Base-by-base conservation (phyloP, 371 early-diverging fungal genomes). In the Haplosporangium sp. region DNA sequence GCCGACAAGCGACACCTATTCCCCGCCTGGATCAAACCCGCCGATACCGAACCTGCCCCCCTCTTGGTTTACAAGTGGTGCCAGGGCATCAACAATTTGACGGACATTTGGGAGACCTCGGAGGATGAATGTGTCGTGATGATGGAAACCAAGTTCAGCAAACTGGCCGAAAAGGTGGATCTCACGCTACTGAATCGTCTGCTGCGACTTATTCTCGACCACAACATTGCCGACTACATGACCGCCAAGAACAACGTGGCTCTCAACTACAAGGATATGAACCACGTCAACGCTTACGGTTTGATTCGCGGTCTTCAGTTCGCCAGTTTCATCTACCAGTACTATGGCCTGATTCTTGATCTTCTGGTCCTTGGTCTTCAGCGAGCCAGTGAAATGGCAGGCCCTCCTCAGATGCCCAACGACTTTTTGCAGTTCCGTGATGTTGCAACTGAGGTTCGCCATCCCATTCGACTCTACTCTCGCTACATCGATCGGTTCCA, bases 181-280 rank as follows among this genome's bases (percentile, higher is more conserved):
- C 84, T 99, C 67, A 99, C 99, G 20, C 85, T 99, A 29, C 89
- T 99, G 50, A 96, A 97, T 68, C 93, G 96, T 62, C 87, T 99
- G 47, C 84, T 99, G 73, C 92, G 97, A 58, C 86, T 99, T 52
- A 93, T 99, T 83, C 87, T 99, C 55, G 99, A 99, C 84, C 98
- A 98, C 86, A 98, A 97, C 79, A 86, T 99, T 82, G 99, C 98
- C 20, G 98, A 99, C 76, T 99, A 99, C 83, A 98, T 99, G 88
- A 96, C 99, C 0, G 95, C 96, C 64, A 98, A 99, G 87, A 98
- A 98, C 86, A 98, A 98, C 84, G 94, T 97, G 53, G 96, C 92
- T 8, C 84, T 99, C 63, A 94, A 89, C 64, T 99, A 99, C 89
- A 99, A 99, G 89, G 99, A 99, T 79, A 99, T 99, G 97, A 93